Evolutionary conservation across 257 asterid species (phyloP), one percentile per base, ranked within the genome.

Genomic region (Catharanthus roseus): DNA sequence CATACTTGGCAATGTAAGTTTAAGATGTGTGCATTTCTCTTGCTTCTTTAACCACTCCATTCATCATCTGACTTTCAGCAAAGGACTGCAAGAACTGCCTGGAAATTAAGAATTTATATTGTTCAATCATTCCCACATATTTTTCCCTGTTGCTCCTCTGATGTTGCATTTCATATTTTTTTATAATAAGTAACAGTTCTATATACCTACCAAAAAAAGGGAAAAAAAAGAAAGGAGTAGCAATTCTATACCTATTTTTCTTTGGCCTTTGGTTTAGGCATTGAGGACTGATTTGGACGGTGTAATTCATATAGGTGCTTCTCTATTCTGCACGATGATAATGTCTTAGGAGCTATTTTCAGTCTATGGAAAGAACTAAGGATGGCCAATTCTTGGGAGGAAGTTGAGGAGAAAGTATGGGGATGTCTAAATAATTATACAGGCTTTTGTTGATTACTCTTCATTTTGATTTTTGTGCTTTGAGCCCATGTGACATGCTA

Each of bases 1-100:
- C 97, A n/a, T 93, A 91, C 84, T 77, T 86, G 68, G 83, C 87
- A 73, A 93, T 91, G 99, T 93, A 81, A 88, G 96, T 83, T n/a
- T 75, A 64, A 75, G 60, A 50, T 70, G 58, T 16, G 53, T 69
- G 10, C 56, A 57, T 47, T 26, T 47, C 16, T 60, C 64, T 69
- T 29, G 73, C 70, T 65, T 56, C 63, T 76, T 63, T 62, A 57
- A 49, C 61, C 39, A 44, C 74, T 69, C 53, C 10, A 34, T 15
- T 67, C 23, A 39, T 64, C 51, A 50, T 18, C 24, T 29, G 8
- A 39, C 1, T 76, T 70, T 16, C 57, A 57, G 44, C 66, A 65
- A 62, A 61, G 68, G 47, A 58, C 63, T 39, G 65, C 44, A 31
- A 67, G 45, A 62, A 7, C 34, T 62, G 15, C 26, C 67, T 34